phyloP scores from a whole-genome alignment of 306 rosid genomes.

The Cucurbita ficifolia region DNA sequence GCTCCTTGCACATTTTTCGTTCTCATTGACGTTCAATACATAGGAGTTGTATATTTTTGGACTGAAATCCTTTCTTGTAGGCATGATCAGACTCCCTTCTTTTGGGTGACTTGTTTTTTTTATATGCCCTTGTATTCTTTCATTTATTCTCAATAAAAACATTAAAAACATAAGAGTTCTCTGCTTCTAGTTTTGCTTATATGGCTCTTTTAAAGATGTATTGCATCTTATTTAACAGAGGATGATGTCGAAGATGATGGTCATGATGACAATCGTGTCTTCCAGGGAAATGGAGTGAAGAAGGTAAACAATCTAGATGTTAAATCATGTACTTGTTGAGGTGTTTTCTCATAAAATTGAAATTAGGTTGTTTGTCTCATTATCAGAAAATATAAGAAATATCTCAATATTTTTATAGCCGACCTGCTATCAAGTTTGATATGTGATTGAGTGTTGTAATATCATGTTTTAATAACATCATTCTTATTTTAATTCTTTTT shows the following conservation, averaged over 20 bases:
- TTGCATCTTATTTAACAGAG: constrained; percentile 32
- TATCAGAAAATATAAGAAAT: background rate
- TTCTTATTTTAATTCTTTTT: background rate
- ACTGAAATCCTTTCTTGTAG: too few relatives aligned
- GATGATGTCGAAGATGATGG: constrained; percentile 30
- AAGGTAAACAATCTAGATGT: constrained; percentile 26
- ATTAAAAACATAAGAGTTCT: background rate
- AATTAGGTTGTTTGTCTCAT: background rate
- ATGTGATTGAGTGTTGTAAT: background rate
- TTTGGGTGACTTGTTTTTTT: too few relatives aligned
- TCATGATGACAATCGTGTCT: constrained; percentile 14
- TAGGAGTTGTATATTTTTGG: background rate
- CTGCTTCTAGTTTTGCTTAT: background rate
- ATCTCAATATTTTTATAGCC: background rate
- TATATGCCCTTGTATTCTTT: too few relatives aligned
- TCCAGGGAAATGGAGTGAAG: constrained; percentile 17
- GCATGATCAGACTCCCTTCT: too few relatives aligned
- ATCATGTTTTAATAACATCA: background rate
- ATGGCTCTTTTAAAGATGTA: background rate
- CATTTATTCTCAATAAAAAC: too few relatives aligned
- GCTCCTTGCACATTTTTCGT: background rate
- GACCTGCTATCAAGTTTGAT: background rate
- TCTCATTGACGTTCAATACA: background rate
- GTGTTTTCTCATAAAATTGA: background rate
- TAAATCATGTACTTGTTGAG: background rate